Evolutionary conservation across 208 protist genomes (phyloP), one percentile per base, ranked within the genome.

Genomic region (Wallacemonas rigidus): DNA sequence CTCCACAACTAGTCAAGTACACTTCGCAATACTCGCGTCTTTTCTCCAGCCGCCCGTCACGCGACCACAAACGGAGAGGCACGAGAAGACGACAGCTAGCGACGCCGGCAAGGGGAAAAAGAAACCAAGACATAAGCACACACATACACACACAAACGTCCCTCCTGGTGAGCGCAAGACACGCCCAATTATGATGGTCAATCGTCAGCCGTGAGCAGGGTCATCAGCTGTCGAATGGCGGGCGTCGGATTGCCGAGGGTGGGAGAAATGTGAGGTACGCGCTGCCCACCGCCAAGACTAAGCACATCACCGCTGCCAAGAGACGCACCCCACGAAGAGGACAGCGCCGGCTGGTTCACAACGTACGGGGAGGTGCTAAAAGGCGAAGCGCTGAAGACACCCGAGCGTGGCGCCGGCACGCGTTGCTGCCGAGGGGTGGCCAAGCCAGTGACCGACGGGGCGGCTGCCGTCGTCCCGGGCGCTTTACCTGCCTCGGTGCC

Each of bases 171-270:
- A 26, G 26, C 26, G 26, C 0, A 0, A 26, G 26, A 26, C 26
- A 26, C 26, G 26, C 26, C 0, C 26, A 26, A 26, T 26, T 26
- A 26, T 26, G 26, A 6, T 50, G 45, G 45, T 50, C 45, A 50
- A 17, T 75, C 55, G 44, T 79, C 75, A 3, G 53, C 75, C 15
- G 72, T 87, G 8, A 87, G 73, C 17, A 87, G 54, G 9, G 75
- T 63, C 77, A 87, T 83, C 39, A 87, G 71, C 43, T 81, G 75
- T 7, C 72, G 63, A 53, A 87, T 71, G 17, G 69, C 57, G 14
- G 69, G 68, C 44, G 41, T 39, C 2, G 53, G 67, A 36, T 39
- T 2, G 38, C 54, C 67, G 4, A 50, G 12, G 14, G 55, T 56
- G 53, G 63, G 47, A 0, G 63, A 17, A 4, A 69, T 57, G 48